Percentiles rank a stretch among this genome's conserved stretches.
Evolutionary conservation across 768 basidiomycete genomes (phyloP).

Genomic region (Trametes cingulata): DNA sequence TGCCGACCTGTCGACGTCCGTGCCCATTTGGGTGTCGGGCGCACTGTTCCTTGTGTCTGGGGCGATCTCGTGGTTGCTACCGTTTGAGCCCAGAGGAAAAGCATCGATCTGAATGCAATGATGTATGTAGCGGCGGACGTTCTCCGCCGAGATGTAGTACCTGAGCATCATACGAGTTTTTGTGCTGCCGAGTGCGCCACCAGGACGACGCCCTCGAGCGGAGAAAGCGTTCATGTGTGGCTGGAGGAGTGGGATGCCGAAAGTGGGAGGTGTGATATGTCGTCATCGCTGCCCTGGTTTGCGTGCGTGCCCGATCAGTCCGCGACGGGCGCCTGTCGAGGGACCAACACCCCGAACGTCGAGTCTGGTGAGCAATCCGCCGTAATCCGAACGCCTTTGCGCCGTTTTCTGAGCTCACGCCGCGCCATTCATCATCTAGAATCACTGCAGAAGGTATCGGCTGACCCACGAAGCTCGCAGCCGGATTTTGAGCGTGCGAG

Average conservation of each 20-base stretch:
- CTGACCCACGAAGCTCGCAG: too few relatives aligned
- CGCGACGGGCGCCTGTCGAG: background rate
- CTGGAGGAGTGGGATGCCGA: background rate
- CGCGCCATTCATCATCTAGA: too few relatives aligned
- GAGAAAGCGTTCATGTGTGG: background rate
- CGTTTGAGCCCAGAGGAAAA: slow-evolving; percentile 58
- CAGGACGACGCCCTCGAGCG: too few relatives aligned
- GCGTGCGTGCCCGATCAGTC: background rate
- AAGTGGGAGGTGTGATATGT: background rate
- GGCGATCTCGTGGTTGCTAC: slow-evolving; percentile 47
- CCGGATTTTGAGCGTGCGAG: too few relatives aligned
- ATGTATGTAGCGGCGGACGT: too few relatives aligned
- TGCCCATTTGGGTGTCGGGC: slow-evolving; percentile 56
- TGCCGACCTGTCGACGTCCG: slow-evolving; percentile 45
- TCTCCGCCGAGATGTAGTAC: too few relatives aligned
- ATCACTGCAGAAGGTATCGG: too few relatives aligned
- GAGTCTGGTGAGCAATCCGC: background rate
- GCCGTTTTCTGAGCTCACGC: too few relatives aligned
- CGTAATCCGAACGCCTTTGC: background rate
- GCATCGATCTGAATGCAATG: slow-evolving; percentile 42
- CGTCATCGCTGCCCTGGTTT: background rate
- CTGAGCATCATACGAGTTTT: too few relatives aligned
- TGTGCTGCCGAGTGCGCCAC: too few relatives aligned
- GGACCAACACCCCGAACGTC: background rate
- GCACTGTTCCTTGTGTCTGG: slow-evolving; percentile 52